Base-by-base conservation (phyloP, 768 basidiomycete species). In the Serpula lacrymans region DNA sequence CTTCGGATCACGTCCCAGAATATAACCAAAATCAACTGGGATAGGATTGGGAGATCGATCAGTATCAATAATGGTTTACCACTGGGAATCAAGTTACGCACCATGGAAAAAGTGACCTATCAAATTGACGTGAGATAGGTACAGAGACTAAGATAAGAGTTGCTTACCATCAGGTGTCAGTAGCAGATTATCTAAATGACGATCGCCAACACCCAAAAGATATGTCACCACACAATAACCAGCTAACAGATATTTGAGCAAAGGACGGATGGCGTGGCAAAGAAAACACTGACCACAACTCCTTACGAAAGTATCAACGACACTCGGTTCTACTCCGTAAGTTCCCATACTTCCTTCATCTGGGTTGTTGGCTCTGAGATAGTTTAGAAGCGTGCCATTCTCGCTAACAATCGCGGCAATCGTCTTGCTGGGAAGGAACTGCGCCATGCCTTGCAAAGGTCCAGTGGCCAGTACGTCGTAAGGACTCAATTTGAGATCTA, bases 201-300 rank as follows among this genome's bases (percentile, higher is more conserved):
- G 82, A 63, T 99, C 96, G 3, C 96, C 96, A 1, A 99, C 95
- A 2, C 96, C 96, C 18, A 98, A 76, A 3, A 98, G 62, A 55
- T 97, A 99, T 0, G 96, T 98, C 26, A 98, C 83, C 21, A 98
- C 95, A 52, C 93, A 98, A 62, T 98, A 99, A 0, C 96, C 96
- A 42, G 96, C 95, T 97, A 54, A 30, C n/a, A 18, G 6, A 21
- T 32, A 44, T 27, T 31, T 51, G 31, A 52, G 37, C 21, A n/a
- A 20, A 6, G 5, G 45, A 53, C 36, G 52, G n/a, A 21, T 11
- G 5, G 12, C 28, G 14, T n/a, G 29, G 31, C 14, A 48, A 25
- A 41, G 13, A 5, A 25, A 24, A 25, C 31, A 69, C 82, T 50
- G 50, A 96, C 95, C 95, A 57, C 96, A 99, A 59, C 94, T 97